These are phyloP conservation scores for Phaffomyces antillensis DNA, from an alignment of 805 yeast species.

Conservation along the genomic window DNA sequence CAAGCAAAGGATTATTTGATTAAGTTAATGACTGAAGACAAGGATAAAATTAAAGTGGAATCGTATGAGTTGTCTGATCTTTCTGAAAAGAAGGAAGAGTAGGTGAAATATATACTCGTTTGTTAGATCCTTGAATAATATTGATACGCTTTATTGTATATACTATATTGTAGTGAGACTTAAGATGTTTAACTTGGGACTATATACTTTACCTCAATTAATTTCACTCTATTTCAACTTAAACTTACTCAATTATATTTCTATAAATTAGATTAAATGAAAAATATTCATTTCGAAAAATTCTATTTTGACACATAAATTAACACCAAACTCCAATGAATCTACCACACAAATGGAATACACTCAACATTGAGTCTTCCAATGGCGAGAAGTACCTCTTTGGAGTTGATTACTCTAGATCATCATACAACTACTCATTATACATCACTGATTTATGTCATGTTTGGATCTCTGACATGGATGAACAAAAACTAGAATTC, in stretches of 20 bases:
- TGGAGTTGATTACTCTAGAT: conserved; percentile 15
- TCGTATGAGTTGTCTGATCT: conserved; percentile 28
- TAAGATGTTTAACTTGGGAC: too few relatives aligned
- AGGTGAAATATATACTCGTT: neutral
- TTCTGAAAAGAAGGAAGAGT: conserved; percentile 16
- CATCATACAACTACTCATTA: conserved; percentile 7
- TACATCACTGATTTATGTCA: conserved; percentile 19
- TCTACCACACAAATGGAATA: conserved; percentile 19
- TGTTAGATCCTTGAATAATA: too few relatives aligned
- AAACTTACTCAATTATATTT: too few relatives aligned
- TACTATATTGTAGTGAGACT: too few relatives aligned
- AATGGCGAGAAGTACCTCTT: conserved; percentile 10
- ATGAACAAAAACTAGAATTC: conserved; percentile 7
- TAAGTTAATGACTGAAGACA: conserved; percentile 50
- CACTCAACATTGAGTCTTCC: conserved; percentile 7
- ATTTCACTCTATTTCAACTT: too few relatives aligned
- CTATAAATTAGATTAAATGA: too few relatives aligned
- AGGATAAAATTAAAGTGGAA: conserved; percentile 11
- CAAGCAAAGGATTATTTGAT: conserved; percentile 51
- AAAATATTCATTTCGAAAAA: neutral
- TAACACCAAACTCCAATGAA: conserved; percentile 5
- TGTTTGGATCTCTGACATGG: conserved; percentile 20
- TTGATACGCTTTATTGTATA: too few relatives aligned
- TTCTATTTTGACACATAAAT: neutral
- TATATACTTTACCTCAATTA: too few relatives aligned